A percentile compares a stretch with the other conserved stretches of the same genome.
Conservation (phyloP, 352 stramenopile species). For the Aphanomyces stellatus region DNA sequence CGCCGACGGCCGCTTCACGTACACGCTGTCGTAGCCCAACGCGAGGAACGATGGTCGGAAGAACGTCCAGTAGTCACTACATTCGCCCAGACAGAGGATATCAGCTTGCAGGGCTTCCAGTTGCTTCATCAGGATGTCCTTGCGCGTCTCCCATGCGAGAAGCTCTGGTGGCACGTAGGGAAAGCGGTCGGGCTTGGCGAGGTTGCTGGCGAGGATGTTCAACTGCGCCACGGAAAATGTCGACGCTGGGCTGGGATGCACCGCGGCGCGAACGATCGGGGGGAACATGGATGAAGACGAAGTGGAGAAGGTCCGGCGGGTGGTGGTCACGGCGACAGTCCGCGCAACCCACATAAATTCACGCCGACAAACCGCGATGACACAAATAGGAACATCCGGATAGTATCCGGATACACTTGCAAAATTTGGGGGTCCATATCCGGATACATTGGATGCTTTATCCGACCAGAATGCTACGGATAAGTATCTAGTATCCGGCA, state of each 20-base stretch:
- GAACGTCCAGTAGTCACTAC: constrained; percentile 87
- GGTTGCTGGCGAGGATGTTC: constrained; percentile 81
- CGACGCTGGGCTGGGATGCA: not conserved
- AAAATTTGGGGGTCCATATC: not conserved
- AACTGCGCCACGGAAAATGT: constrained; percentile 31
- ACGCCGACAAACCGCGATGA: not conserved
- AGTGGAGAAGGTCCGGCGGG: not conserved
- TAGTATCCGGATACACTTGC: too few relatives aligned
- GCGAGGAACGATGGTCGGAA: constrained; percentile 68
- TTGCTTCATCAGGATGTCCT: constrained; percentile 63
- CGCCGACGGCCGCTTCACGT: constrained; percentile 75
- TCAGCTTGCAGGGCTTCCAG: constrained; percentile 68
- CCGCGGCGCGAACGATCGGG: not conserved
- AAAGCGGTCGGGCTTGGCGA: constrained; percentile 78
- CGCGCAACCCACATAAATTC: not conserved
- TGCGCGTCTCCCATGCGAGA: constrained; percentile 78
- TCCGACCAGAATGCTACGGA: not conserved
- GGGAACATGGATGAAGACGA: not conserved
- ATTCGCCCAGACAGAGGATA: constrained; percentile 75
- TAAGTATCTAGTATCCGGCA: not conserved
- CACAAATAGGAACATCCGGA: not conserved
- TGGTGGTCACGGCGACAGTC: not conserved
- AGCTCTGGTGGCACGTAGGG: constrained; percentile 75
- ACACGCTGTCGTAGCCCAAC: constrained; percentile 78
- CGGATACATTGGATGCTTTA: not conserved